Evolutionary conservation across 441 rosid genomes (phyloP).

Genomic region (Corymbia citriodora): DNA sequence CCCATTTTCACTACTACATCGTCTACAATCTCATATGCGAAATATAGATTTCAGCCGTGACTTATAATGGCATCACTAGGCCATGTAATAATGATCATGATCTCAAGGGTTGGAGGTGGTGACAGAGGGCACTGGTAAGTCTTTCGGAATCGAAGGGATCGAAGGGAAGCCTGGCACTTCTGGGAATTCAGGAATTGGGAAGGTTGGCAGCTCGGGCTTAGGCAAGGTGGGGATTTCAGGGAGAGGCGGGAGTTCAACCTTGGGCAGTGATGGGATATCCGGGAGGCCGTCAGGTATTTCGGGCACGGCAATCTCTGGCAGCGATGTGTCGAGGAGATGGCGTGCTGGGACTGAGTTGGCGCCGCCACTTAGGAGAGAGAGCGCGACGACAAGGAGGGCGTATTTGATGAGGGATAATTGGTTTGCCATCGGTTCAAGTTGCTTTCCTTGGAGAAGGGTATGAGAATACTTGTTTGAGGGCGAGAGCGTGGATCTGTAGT

Average conservation of each 20-base stretch:
- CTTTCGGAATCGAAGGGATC: conserved; percentile 9
- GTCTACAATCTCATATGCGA: background rate
- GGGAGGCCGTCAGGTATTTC: background rate
- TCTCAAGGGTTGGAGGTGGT: background rate
- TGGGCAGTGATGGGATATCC: background rate
- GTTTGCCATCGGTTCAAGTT: background rate
- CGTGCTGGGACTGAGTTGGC: background rate
- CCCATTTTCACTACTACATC: background rate
- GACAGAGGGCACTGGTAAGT: conserved; percentile 13
- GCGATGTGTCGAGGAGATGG: background rate
- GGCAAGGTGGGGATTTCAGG: conserved; percentile 1
- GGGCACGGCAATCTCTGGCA: background rate
- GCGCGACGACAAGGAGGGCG: background rate
- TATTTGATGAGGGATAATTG: background rate
- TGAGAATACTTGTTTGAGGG: background rate
- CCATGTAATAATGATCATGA: background rate
- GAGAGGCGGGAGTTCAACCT: background rate
- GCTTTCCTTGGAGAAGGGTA: background rate
- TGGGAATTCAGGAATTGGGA: conserved; percentile 16
- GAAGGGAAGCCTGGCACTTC: conserved; percentile 14
- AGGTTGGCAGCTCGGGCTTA: background rate
- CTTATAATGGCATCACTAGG: background rate
- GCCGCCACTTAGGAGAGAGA: background rate
- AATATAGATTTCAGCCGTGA: background rate
- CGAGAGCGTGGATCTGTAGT: background rate